phyloP scores from a whole-genome alignment of 129 eudicot species.

The Cynara cardunculus region DNA sequence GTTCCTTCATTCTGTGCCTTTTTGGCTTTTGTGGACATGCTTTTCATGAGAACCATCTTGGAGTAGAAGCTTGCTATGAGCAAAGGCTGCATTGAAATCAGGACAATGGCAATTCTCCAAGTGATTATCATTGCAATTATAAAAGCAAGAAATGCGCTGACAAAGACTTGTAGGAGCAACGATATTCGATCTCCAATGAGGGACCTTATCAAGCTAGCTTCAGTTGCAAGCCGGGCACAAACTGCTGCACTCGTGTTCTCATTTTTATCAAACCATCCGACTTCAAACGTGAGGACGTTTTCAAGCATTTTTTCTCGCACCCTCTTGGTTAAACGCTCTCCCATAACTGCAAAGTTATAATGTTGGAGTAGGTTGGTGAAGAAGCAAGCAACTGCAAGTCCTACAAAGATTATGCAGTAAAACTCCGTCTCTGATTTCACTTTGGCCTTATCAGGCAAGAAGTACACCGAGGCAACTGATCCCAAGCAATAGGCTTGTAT shows the following conservation, averaged over 20 bases:
- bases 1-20: conserved; percentile 53
- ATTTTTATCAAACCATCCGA: conserved; percentile 25
- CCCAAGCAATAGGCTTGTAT: conserved; percentile 46
- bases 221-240: conserved; percentile 13
- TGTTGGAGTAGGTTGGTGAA: conserved; percentile 14
- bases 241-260: conserved; percentile 23
- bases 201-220: conserved; percentile 15
- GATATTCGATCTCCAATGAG: conserved; percentile 11
- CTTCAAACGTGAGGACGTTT: conserved; percentile 20
- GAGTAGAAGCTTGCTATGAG: conserved; percentile 45
- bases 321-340: conserved; percentile 18
- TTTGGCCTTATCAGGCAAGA: neutral
- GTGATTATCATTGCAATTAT: conserved; percentile 32
- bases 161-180: conserved; percentile 39
- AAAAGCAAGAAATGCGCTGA: conserved; percentile 45
- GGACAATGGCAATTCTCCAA: conserved; percentile 45
- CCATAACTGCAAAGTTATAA: conserved; percentile 16
- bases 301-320: conserved; percentile 16
- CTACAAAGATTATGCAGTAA: neutral
- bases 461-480: neutral
- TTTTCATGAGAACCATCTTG: conserved; percentile 35
- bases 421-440: neutral
- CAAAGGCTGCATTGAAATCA: conserved; percentile 46
- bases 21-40: conserved; percentile 35
- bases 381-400: neutral